Percentiles rank a stretch among this genome's conserved stretches.
phyloP scores from a whole-genome alignment of 306 rosid genomes.

The Vicia sativa region DNA sequence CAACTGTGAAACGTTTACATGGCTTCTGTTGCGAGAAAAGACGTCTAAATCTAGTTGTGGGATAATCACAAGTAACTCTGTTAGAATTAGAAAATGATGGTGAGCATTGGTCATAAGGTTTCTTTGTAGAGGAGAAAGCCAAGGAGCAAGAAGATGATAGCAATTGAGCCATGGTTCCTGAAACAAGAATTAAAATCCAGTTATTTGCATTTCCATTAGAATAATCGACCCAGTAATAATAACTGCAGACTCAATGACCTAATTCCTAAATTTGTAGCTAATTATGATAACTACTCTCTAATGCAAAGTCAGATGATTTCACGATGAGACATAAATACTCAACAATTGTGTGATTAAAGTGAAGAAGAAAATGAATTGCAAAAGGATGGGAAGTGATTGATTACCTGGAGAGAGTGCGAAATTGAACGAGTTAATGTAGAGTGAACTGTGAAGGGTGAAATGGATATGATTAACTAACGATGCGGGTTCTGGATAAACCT shows the following conservation, averaged over 20 bases:
- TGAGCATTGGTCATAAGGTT: slow-evolving; percentile 49
- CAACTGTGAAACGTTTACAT: slow-evolving; percentile 37
- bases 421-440: slow-evolving; percentile 1
- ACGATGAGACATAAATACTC: slow-evolving; percentile 2
- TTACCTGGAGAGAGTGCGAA: slow-evolving; percentile 35
- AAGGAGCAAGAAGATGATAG: slow-evolving; percentile 76
- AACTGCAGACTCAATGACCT: not conserved
- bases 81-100: slow-evolving; percentile 49
- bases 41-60: slow-evolving; percentile 51
- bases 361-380: slow-evolving; percentile 2
- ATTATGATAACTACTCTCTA: no score
- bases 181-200: slow-evolving; percentile 28
- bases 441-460: slow-evolving; percentile 6
- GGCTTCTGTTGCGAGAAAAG: slow-evolving; percentile 53
- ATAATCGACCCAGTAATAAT: not conserved
- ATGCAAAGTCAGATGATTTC: slow-evolving; percentile 2
- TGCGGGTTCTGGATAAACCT: slow-evolving; percentile 33
- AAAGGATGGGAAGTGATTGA: slow-evolving; percentile 12
- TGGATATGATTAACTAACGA: not conserved
- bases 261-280: not conserved
- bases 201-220: slow-evolving; percentile 25
- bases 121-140: slow-evolving; percentile 55
- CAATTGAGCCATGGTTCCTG: slow-evolving; percentile 74
- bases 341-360: not conserved
- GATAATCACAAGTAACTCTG: slow-evolving; percentile 40